These are phyloP conservation scores for Spathaspora arborariae DNA, from an alignment of 805 yeast genomes.

Conservation along the genomic window DNA sequence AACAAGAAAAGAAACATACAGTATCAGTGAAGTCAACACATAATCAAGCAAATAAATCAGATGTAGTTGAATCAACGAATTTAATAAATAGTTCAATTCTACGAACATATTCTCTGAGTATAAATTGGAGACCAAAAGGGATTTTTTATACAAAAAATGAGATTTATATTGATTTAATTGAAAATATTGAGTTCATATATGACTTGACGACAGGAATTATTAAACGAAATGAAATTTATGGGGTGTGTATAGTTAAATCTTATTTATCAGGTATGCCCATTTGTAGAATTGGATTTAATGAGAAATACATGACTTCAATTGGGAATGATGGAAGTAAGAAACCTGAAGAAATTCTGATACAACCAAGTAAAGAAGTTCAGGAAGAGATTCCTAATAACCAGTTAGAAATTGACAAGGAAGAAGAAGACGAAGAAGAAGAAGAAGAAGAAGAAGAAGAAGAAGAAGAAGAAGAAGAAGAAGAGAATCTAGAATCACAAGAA, in stretches of 20 bases:
- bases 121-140: constrained; percentile 45
- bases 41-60: constrained; percentile 34
- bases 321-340: constrained; percentile 4
- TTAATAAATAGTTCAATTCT: constrained; percentile 65
- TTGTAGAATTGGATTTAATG: constrained; percentile 40
- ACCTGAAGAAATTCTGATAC: no score
- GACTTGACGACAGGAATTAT: constrained; percentile 27
- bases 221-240: constrained; percentile 30
- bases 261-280: constrained; percentile 44
- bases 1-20: constrained; percentile 11
- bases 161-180: constrained; percentile 40
- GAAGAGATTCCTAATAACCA: constrained; percentile 11
- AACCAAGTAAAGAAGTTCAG: no score
- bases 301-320: constrained; percentile 31
- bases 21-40: constrained; percentile 31
- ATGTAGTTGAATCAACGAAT: constrained; percentile 21
- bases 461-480: neutral
- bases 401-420: constrained; percentile 7
- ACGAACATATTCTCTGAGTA: constrained; percentile 65
- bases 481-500: constrained; percentile 1
- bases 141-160: constrained; percentile 43
- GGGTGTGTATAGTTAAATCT: constrained; percentile 32
- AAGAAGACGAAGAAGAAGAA: constrained; percentile 7
- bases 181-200: constrained; percentile 32
- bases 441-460: constrained; percentile 3